Percentiles rank a stretch among this genome's conserved stretches.
These are phyloP conservation scores for Phytophthora sp. DNA, from an alignment of 352 stramenopile genomes.

Conservation along the genomic window DNA sequence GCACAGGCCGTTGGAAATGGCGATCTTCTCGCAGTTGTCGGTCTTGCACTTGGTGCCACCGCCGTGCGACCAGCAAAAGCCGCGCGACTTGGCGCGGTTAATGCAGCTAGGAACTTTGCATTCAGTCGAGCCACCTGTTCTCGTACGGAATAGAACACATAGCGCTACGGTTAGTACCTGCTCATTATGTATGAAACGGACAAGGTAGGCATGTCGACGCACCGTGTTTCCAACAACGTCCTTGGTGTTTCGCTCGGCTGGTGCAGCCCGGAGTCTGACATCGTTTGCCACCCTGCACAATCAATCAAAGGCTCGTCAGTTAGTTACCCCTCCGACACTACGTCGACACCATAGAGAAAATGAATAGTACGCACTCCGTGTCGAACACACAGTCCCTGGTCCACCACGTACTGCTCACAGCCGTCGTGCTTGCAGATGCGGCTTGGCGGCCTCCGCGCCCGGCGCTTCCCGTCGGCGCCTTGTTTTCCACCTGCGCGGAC, in stretches of 20 bases:
- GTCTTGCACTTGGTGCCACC: slow-evolving; percentile 84
- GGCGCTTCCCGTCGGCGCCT: slow-evolving; percentile 55
- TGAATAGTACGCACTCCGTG: slow-evolving; percentile 61
- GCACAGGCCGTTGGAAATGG: slow-evolving; percentile 78
- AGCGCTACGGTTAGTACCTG: background rate
- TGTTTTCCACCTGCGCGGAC: slow-evolving; percentile 28
- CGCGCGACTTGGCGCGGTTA: slow-evolving; percentile 87
- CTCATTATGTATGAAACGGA: background rate
- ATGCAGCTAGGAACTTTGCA: slow-evolving; percentile 76
- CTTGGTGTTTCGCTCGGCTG: slow-evolving; percentile 77
- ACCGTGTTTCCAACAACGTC: slow-evolving; percentile 80
- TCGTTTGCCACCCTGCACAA: slow-evolving; percentile 65
- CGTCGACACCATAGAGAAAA: slow-evolving; percentile 6
- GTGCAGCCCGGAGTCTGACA: slow-evolving; percentile 63
- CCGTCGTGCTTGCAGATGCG: slow-evolving; percentile 76
- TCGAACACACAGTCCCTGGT: slow-evolving; percentile 77
- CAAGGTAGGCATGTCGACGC: background rate
- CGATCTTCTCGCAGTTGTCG: slow-evolving; percentile 75
- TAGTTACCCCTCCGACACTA: too few species aligned
- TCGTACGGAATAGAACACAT: slow-evolving; percentile 6
- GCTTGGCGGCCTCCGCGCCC: slow-evolving; percentile 56
- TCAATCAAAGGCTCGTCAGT: too few species aligned
- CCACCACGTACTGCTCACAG: slow-evolving; percentile 82
- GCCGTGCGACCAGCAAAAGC: slow-evolving; percentile 87
- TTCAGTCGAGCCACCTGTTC: slow-evolving; percentile 62